Percentiles rank a stretch among this genome's conserved stretches.
Evolutionary conservation across 306 rosid species (phyloP).

Genomic region (Mimosa bimucronata): DNA sequence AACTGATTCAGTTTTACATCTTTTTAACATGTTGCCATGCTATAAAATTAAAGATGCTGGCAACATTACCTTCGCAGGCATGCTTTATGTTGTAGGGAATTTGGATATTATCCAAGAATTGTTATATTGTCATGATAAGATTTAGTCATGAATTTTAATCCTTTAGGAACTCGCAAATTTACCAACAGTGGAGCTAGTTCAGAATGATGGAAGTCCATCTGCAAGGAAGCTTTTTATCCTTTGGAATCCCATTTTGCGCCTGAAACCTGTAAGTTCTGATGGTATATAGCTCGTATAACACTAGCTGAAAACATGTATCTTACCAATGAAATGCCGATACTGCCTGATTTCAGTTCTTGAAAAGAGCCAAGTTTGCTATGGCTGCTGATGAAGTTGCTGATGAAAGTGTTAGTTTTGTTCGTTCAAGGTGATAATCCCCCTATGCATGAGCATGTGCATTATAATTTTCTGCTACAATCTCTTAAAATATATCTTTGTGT

Average conservation of each 20-base stretch:
- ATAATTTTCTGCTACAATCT: background rate
- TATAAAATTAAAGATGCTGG: conserved; percentile 14
- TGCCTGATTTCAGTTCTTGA: conserved; percentile 49
- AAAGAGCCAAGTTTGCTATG: conserved; percentile 33
- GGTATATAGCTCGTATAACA: conserved; percentile 12
- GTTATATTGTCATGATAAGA: conserved; percentile 6
- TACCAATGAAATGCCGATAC: conserved; percentile 28
- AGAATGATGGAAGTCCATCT: conserved; percentile 96
- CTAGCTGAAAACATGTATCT: conserved; percentile 24
- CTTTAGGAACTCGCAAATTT: conserved; percentile 89
- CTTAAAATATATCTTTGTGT: background rate
- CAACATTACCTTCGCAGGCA: background rate
- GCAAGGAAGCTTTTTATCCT: conserved; percentile 83
- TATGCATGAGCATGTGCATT: conserved; percentile 4
- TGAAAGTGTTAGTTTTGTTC: conserved; percentile 49
- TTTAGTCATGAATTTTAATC: conserved; percentile 33
- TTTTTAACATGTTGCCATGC: conserved; percentile 4
- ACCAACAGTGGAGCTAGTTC: conserved; percentile 70
- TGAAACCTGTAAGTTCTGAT: conserved; percentile 51
- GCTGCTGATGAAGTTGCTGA: conserved; percentile 40
- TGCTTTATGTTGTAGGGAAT: conserved; percentile 12
- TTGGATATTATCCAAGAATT: conserved; percentile 15
- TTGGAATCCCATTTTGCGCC: conserved; percentile 71
- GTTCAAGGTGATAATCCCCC: conserved; percentile 59
- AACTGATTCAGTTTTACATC: conserved; percentile 29